Evolutionary conservation across 345 rosid genomes (phyloP).

Genomic region (Syzygium grande): DNA sequence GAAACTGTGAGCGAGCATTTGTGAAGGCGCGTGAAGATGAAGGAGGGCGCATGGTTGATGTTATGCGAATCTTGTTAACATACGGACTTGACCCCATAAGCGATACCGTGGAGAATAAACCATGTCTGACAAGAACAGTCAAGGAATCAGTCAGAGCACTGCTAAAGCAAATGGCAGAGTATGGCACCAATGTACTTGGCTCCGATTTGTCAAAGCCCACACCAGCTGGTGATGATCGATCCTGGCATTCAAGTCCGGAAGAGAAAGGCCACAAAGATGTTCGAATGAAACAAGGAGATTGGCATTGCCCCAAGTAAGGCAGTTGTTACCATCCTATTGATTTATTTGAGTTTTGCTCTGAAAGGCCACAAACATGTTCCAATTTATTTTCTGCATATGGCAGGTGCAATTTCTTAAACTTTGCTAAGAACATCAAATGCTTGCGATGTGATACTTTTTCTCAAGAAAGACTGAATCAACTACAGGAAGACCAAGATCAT

Average conservation of each 20-base stretch:
- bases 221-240: slow-evolving; percentile 1
- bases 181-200: slow-evolving; percentile 24
- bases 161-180: slow-evolving; percentile 54
- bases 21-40: slow-evolving; percentile 55
- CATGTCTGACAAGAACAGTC: slow-evolving; percentile 47
- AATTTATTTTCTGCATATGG: not conserved
- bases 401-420: slow-evolving; percentile 80
- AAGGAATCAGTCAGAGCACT: slow-evolving; percentile 60
- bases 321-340: not conserved
- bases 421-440: slow-evolving; percentile 77
- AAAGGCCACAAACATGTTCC: not conserved
- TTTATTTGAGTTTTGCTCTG: not conserved
- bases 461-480: slow-evolving; percentile 54
- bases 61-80: slow-evolving; percentile 70
- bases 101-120: slow-evolving; percentile 45
- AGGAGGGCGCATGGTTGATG: slow-evolving; percentile 70
- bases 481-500: slow-evolving; percentile 56
- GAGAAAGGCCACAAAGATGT: slow-evolving; percentile 16
- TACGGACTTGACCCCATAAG: slow-evolving; percentile 52
- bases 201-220: slow-evolving; percentile 9
- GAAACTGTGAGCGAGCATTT: slow-evolving; percentile 82
- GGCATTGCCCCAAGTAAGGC: slow-evolving; percentile 73
- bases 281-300: slow-evolving; percentile 64
- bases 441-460: slow-evolving; percentile 50
- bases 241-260: slow-evolving; percentile 1